Evolutionary conservation across 352 stramenopile species (phyloP).

Genomic region (Pythium diclinum): DNA sequence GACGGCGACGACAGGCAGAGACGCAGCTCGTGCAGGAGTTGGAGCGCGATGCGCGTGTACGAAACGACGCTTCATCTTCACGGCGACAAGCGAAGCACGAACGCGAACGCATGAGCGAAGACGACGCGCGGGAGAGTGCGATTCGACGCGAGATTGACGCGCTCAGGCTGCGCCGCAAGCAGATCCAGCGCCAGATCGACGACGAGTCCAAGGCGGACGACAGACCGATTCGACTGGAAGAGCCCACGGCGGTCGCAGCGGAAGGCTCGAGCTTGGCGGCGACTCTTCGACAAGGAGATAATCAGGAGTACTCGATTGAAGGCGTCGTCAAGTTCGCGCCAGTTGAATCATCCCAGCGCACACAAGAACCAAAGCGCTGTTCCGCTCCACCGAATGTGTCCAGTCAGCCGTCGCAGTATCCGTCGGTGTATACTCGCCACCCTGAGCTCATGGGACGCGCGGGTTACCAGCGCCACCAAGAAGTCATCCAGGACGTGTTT

Average conservation of each 20-base stretch:
- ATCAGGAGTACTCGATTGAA: conserved; percentile 49
- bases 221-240: not conserved
- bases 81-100: not conserved
- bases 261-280: not conserved
- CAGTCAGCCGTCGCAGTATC: no score
- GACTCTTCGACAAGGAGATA: not conserved
- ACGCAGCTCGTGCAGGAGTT: conserved; percentile 37
- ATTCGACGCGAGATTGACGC: conserved; percentile 34
- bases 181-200: conserved; percentile 50
- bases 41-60: conserved; percentile 17
- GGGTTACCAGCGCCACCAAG: not conserved
- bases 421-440: not conserved
- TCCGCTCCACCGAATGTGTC: no score
- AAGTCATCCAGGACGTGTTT: conserved; percentile 53
- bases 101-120: not conserved
- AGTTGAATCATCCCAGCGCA: no score
- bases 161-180: conserved; percentile 41
- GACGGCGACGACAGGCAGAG: conserved; percentile 34
- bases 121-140: not conserved
- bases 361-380: no score
- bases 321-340: conserved; percentile 34
- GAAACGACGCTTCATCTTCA: not conserved
- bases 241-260: not conserved
- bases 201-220: conserved; percentile 19
- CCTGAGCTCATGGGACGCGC: not conserved